Evolutionary conservation across 75 land plant species (phyloP).

Genomic region (Chamaecyparis obtusa): DNA sequence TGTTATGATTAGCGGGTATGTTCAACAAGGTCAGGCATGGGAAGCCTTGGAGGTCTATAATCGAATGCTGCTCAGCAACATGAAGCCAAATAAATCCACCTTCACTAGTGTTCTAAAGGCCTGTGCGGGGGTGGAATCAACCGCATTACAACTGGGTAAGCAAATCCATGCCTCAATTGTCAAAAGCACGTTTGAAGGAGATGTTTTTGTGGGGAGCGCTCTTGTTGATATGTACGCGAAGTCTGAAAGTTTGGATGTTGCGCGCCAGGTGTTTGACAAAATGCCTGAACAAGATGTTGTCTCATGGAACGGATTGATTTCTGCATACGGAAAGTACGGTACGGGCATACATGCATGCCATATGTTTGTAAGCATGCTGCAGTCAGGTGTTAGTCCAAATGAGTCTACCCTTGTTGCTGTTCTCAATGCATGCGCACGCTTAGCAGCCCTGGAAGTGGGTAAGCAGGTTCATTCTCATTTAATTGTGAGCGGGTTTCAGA

Average conservation of each 20-base stretch:
- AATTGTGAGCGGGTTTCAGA: constrained; percentile 4
- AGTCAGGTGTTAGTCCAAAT: constrained; percentile 13
- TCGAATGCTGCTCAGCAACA: background rate
- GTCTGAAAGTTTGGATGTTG: background rate
- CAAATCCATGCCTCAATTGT: background rate
- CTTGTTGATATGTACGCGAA: constrained; percentile 4
- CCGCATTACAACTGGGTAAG: background rate
- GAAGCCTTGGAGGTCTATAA: background rate
- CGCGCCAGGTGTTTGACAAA: constrained; percentile 5
- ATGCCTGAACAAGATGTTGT: background rate
- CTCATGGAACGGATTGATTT: background rate
- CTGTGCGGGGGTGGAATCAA: background rate
- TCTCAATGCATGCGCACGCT: constrained; percentile 10
- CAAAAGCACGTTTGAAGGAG: background rate
- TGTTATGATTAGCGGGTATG: background rate
- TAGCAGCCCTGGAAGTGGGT: constrained; percentile 3
- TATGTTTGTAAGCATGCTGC: constrained; percentile 5
- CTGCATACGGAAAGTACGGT: background rate
- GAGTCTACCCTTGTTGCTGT: constrained; percentile 7
- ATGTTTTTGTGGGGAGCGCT: background rate
- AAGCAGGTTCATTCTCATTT: background rate
- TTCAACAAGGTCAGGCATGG: background rate
- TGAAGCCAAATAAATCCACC: background rate
- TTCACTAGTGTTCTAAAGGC: background rate
- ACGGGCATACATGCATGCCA: too few relatives aligned